Evolutionary conservation across 495 filamentous ascomycete genomes (phyloP).

Genomic region (Chaetomium fimeti): DNA sequence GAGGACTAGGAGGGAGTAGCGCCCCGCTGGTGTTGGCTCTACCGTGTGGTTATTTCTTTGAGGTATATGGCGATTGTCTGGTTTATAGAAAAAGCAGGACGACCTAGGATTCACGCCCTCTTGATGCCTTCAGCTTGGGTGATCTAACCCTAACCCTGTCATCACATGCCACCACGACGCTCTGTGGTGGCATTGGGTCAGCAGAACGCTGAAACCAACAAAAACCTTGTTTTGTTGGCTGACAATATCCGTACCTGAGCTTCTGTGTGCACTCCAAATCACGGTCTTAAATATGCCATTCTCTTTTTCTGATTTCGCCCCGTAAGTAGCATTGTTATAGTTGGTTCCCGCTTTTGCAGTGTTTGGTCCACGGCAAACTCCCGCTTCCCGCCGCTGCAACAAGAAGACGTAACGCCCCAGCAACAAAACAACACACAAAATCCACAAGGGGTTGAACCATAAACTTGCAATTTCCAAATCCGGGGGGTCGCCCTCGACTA

Average conservation of each 20-base stretch:
- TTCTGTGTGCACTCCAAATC: no score
- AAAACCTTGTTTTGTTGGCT: background rate
- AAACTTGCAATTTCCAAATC: background rate
- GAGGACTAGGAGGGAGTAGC: slow-evolving; percentile 42
- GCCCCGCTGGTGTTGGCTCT: background rate
- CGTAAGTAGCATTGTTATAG: background rate
- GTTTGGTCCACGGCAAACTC: background rate
- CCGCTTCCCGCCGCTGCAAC: background rate
- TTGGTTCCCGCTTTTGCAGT: background rate
- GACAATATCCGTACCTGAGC: no score
- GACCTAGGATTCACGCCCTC: no score
- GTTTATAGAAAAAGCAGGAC: no score
- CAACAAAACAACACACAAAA: no score
- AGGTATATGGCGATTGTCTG: no score
- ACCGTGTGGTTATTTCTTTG: background rate
- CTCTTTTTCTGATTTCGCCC: background rate
- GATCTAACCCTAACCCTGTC: slow-evolving; percentile 5
- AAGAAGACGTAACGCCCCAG: no score
- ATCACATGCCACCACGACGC: background rate
- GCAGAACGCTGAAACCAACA: background rate
- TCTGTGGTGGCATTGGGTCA: background rate
- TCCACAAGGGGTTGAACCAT: background rate
- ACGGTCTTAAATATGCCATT: background rate
- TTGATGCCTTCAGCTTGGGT: background rate
- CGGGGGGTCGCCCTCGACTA: background rate